Evolutionary conservation across 345 rosid species (phyloP).

Genomic region (Arabis hirsuta): DNA sequence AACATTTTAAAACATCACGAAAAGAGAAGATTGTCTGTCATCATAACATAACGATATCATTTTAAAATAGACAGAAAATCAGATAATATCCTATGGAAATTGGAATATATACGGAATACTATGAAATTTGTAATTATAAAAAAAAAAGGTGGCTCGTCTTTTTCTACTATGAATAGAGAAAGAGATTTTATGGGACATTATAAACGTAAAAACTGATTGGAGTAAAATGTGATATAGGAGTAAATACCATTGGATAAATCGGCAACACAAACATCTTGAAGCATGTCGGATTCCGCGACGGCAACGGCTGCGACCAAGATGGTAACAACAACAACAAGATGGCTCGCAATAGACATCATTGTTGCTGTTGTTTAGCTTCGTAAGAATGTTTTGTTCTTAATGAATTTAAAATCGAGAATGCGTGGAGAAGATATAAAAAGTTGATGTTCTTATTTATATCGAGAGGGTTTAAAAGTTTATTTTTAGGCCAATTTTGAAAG

Average conservation of each 20-base stretch:
- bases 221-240: neutral
- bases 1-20: neutral
- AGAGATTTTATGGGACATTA: neutral
- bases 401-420: neutral
- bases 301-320: conserved; percentile 40
- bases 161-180: neutral
- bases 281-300: conserved; percentile 63
- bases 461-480: neutral
- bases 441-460: conserved; percentile 7
- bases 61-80: too few species aligned
- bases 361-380: conserved; percentile 28
- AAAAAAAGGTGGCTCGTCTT: neutral
- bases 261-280: conserved; percentile 93
- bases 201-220: neutral
- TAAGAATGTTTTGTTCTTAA: conserved; percentile 14
- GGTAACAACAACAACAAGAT: conserved; percentile 38
- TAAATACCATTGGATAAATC: conserved; percentile 57
- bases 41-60: neutral
- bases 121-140: neutral
- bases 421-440: neutral
- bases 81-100: conserved; percentile 5
- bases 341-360: conserved; percentile 25
- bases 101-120: neutral
- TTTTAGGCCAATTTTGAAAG: conserved; percentile 26
- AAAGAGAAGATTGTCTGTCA: neutral